These are phyloP conservation scores for Lachancea mirantina DNA, from an alignment of 805 yeast species.

Conservation along the genomic window DNA sequence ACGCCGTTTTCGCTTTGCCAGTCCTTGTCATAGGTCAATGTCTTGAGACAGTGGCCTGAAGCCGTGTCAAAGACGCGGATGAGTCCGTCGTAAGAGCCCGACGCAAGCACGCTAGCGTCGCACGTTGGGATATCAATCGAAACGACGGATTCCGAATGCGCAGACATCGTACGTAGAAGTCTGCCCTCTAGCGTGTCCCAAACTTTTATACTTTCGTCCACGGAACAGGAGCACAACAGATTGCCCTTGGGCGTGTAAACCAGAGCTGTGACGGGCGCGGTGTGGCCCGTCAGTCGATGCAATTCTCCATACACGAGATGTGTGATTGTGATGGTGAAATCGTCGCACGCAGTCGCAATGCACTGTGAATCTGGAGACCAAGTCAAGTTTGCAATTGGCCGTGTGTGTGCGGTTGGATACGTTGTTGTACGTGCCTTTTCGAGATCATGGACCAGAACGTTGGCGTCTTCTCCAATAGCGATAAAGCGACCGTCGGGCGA, in stretches of 20 bases:
- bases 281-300: conserved; percentile 60
- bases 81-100: conserved; percentile 88
- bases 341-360: conserved; percentile 83
- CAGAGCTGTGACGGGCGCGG: conserved; percentile 73
- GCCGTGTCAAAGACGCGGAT: conserved; percentile 81
- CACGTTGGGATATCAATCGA: conserved; percentile 68
- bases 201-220: conserved; percentile 84
- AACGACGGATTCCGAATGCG: conserved; percentile 87
- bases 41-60: conserved; percentile 87
- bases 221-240: conserved; percentile 69
- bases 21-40: conserved; percentile 72
- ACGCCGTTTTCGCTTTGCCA: conserved; percentile 51
- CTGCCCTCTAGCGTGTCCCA: conserved; percentile 75
- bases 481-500: conserved; percentile 53
- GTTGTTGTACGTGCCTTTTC: conserved; percentile 29
- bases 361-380: conserved; percentile 72
- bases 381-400: conserved; percentile 65
- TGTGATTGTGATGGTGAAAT: conserved; percentile 72
- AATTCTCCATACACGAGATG: conserved; percentile 40
- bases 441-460: conserved; percentile 52
- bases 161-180: conserved; percentile 72
- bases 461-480: conserved; percentile 56
- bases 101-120: conserved; percentile 67
- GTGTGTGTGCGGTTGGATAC: conserved; percentile 34
- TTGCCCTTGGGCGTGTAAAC: conserved; percentile 70